phyloP scores from a whole-genome alignment of 2,329 filamentous ascomycete species.

The Trichoderma atroviride region DNA sequence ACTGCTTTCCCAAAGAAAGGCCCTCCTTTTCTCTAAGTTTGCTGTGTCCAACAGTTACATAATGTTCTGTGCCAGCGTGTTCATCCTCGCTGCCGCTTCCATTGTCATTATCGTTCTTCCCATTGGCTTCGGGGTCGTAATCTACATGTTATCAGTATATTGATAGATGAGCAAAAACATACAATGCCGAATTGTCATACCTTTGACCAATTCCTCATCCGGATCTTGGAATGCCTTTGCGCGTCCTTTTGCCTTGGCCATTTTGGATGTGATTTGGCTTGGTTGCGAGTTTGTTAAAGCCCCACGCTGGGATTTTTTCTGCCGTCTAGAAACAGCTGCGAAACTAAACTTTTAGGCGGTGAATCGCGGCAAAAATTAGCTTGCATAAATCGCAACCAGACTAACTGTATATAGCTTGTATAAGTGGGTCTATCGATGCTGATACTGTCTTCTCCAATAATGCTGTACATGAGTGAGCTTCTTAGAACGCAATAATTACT shows the following conservation, averaged over 20 bases:
- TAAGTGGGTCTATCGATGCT: not conserved
- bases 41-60: conserved; percentile 79
- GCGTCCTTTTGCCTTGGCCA: conserved; percentile 56
- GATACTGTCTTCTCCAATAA: not conserved
- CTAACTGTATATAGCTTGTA: not conserved
- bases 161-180: not conserved
- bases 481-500: not conserved
- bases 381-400: not conserved
- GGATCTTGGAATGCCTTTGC: conserved; percentile 64
- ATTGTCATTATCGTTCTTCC: conserved; percentile 57
- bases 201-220: conserved; percentile 63
- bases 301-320: conserved; percentile 43
- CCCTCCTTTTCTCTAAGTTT: conserved; percentile 76
- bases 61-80: conserved; percentile 79
- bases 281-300: conserved; percentile 27
- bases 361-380: conserved; percentile 46
- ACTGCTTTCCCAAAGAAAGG: conserved; percentile 73
- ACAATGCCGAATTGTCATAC: conserved; percentile 43
- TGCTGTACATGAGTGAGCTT: not conserved
- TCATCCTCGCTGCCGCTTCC: conserved; percentile 54
- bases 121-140: conserved; percentile 76
- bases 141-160: conserved; percentile 53
- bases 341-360: conserved; percentile 57
- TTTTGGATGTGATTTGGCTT: conserved; percentile 38
- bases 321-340: conserved; percentile 19